Evolutionary conservation across 495 filamentous ascomycete species (phyloP), one percentile per base, ranked within the genome.

Genomic region (Penicillium daleae): DNA sequence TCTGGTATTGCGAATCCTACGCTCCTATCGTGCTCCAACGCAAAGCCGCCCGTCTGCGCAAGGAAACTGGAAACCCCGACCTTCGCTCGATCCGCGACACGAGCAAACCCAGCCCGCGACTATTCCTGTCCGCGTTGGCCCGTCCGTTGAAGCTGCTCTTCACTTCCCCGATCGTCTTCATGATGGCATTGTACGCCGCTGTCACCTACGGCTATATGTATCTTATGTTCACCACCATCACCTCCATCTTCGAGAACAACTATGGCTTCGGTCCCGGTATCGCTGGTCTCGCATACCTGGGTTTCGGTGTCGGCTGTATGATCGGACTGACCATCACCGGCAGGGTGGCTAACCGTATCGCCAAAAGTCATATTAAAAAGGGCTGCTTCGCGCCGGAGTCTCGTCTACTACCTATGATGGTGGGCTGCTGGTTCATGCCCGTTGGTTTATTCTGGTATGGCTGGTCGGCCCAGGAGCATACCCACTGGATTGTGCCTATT

Each of bases 401-500:
- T 0, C 71, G 75, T 21, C 67, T 77, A 0, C 86, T 84, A 0
- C 78, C 88, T 22, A 87, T 88, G 78, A 56, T 87, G 17, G 80
- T 83, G 1, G 83, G 84, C 8, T 78, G 81, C 0, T 57, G 87
- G 29, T 63, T 87, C 1, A 75, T 88, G 10, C 88, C 89, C 0
- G 65, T 87, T 24, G 81, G 81, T 3, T 71, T 91, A 26, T 92
- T 93, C 73, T 92, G 89, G 89, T 80, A 89, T 17, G 90, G 87
- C 27, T 92, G 88, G 87, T 79, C 86, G 2, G 83, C 87, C 0
- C 66, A 80, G 2, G 53, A 68, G 0, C 65, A 75, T 7, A 75
- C 87, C 6, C 83, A 87, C 60, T 92, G 86, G 79, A 86, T 88
- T 50, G 83, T 90, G 15, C 90, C 90, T 0, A 84, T 88, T 52